phyloP scores from a whole-genome alignment of 2,329 filamentous ascomycete genomes.

The Leptoxyphium fumago region DNA sequence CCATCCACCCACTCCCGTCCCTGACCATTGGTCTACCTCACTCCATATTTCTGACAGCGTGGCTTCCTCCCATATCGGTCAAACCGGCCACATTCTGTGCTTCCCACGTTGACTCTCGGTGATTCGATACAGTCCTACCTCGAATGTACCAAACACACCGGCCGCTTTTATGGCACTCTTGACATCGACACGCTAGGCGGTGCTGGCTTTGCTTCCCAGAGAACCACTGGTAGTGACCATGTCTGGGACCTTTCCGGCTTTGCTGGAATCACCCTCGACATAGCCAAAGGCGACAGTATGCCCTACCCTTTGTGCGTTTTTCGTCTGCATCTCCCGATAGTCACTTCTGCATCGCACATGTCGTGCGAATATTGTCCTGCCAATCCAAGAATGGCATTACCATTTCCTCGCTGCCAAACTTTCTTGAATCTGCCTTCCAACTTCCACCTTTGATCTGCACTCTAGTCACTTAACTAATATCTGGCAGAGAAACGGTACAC shows the following conservation, averaged over 20 bases:
- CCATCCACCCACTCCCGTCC: too few relatives aligned
- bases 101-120: neutral
- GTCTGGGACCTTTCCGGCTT: constrained; percentile 50
- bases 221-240: constrained; percentile 42
- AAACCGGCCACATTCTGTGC: neutral
- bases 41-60: too few relatives aligned
- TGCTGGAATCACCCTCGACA: constrained; percentile 43
- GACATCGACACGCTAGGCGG: constrained; percentile 64
- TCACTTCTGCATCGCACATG: neutral
- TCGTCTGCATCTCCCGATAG: too few relatives aligned
- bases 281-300: constrained; percentile 39
- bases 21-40: too few relatives aligned
- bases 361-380: neutral
- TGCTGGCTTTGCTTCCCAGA: constrained; percentile 69
- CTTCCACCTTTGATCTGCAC: neutral
- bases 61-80: too few relatives aligned
- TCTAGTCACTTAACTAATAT: neutral
- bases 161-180: constrained; percentile 50
- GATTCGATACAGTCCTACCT: constrained; percentile 31
- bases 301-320: neutral
- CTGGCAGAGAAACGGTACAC: constrained; percentile 48
- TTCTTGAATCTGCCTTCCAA: constrained; percentile 1
- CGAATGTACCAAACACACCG: constrained; percentile 25
- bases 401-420: too few relatives aligned
- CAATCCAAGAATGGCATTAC: neutral